Conservation (phyloP, 768 basidiomycete species). For the Leccinum fibrillosum region DNA sequence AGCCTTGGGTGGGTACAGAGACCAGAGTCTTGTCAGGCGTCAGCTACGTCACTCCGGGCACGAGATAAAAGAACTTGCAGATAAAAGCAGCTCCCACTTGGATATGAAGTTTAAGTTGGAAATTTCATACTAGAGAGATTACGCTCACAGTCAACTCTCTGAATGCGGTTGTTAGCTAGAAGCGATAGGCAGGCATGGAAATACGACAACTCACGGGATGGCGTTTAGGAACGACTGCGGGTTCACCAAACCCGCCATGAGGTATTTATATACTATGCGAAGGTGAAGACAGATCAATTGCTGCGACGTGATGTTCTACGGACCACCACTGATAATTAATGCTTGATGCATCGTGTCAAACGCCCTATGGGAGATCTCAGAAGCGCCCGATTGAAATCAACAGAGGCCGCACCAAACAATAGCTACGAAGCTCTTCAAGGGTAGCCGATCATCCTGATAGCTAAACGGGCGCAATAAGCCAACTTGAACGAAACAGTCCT, state of each 20-base stretch:
- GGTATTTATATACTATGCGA: background rate
- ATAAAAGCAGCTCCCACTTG: background rate
- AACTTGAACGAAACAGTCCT: background rate
- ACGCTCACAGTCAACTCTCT: background rate
- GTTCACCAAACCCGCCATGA: background rate
- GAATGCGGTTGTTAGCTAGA: background rate
- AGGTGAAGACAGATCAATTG: background rate
- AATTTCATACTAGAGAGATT: background rate
- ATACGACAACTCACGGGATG: background rate
- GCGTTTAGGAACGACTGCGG: background rate
- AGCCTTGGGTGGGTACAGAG: background rate
- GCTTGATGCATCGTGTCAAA: constrained; percentile 2
- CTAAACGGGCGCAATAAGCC: background rate
- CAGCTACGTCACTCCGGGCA: background rate
- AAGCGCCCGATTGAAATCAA: background rate
- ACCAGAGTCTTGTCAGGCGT: background rate
- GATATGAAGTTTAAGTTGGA: background rate
- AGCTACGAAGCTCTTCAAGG: background rate
- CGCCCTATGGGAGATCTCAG: background rate
- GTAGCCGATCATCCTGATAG: constrained; percentile 1
- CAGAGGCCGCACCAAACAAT: background rate
- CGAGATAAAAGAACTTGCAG: background rate
- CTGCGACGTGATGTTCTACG: background rate
- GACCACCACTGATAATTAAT: constrained; percentile 2
- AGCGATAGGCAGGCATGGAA: background rate